These are phyloP conservation scores for Xylaria acuta DNA, from an alignment of 495 filamentous ascomycete genomes.

Conservation along the genomic window DNA sequence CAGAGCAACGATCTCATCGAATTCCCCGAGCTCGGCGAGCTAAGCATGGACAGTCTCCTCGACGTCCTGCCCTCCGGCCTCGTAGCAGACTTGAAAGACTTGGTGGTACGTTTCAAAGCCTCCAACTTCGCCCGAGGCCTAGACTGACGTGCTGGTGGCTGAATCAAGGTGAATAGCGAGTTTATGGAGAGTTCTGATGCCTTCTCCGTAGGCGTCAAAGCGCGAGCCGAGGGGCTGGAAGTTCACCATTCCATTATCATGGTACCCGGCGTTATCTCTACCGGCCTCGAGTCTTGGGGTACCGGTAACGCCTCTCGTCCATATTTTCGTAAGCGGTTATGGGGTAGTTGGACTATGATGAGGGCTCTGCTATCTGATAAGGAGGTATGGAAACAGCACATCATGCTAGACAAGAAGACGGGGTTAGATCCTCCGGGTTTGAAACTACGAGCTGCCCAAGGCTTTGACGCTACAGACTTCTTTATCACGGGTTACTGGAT, in stretches of 20 bases:
- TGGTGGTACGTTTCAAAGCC: constrained; percentile 63
- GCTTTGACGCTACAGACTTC: constrained; percentile 98
- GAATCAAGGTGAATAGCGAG: constrained; percentile 82
- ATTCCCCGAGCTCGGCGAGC: constrained; percentile 76
- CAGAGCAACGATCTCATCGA: constrained; percentile 83
- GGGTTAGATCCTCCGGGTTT: constrained; percentile 91
- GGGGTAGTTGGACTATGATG: constrained; percentile 99
- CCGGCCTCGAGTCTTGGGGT: constrained; percentile 95
- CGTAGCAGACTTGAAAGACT: constrained; percentile 79
- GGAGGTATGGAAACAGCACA: constrained; percentile 90
- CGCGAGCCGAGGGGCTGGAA: constrained; percentile 79
- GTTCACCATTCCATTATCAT: constrained; percentile 91
- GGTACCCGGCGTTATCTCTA: constrained; percentile 97
- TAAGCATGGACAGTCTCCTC: constrained; percentile 82
- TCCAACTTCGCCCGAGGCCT: constrained; percentile 15
- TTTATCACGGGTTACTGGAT: constrained; percentile 94
- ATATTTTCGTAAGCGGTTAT: constrained; percentile 91
- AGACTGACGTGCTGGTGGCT: constrained; percentile 29
- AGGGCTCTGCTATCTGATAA: constrained; percentile 90
- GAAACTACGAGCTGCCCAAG: constrained; percentile 92
- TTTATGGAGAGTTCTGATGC: constrained; percentile 85
- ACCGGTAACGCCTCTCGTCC: constrained; percentile 78
- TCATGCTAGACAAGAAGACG: constrained; percentile 92
- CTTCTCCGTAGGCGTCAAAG: constrained; percentile 85
- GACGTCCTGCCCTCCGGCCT: constrained; percentile 85